Percentiles rank a stretch among this genome's conserved stretches.
phyloP scores from a whole-genome alignment of 1,284 basidiomycete species.

The Xerocomus cyaneibrunnescens region DNA sequence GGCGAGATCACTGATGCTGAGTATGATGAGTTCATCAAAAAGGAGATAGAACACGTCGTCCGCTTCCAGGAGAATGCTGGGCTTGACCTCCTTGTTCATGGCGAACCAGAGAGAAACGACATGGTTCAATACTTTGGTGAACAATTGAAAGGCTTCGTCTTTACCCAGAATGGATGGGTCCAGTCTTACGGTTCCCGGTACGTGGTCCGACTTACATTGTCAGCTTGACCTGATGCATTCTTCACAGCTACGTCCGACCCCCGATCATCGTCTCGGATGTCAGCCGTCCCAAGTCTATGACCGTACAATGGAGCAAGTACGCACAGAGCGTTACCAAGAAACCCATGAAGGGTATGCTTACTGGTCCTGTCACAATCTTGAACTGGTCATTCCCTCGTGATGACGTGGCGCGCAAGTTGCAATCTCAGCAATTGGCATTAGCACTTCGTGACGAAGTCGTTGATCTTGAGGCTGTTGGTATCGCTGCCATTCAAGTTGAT shows the following conservation, averaged over 20 bases:
- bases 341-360: constrained; percentile 99
- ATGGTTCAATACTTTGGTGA: constrained; percentile 99
- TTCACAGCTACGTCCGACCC: constrained; percentile 91
- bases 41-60: constrained; percentile 95
- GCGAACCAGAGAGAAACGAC: constrained; percentile 98
- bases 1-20: constrained; percentile 84
- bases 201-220: constrained; percentile 25
- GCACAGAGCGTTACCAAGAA: constrained; percentile 93
- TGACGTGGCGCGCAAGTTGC: constrained; percentile 94
- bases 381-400: constrained; percentile 99
- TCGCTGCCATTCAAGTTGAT: constrained; percentile 98
- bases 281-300: constrained; percentile 91
- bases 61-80: constrained; percentile 96
- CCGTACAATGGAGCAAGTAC: constrained; percentile 96
- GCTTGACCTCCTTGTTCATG: constrained; percentile 97
- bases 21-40: constrained; percentile 99
- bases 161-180: constrained; percentile 99
- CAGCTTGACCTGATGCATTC: constrained; percentile 27
- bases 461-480: constrained; percentile 97
- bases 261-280: constrained; percentile 99
- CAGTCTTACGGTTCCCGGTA: constrained; percentile 95
- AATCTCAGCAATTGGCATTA: constrained; percentile 98
- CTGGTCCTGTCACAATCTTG: constrained; percentile 95
- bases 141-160: constrained; percentile 93
- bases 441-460: constrained; percentile 98